Evolutionary conservation across 371 early-diverging fungal genomes (phyloP).

Genomic region (Smittium mucronatum): DNA sequence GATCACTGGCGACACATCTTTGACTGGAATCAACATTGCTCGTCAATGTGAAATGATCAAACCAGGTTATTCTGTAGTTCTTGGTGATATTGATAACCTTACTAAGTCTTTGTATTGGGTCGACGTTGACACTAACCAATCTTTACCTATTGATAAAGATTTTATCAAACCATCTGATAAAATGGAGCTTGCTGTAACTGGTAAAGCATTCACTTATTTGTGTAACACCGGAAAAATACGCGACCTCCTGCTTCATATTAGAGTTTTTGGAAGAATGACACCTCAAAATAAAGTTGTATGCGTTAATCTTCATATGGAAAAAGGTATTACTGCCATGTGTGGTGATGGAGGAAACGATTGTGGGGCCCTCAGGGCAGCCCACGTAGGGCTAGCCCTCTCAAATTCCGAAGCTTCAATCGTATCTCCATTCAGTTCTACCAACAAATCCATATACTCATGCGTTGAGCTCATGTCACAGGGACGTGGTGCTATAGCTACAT

Average conservation of each 20-base stretch:
- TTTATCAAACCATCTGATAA: slow-evolving; percentile 15
- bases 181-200: slow-evolving; percentile 57
- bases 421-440: slow-evolving; percentile 66
- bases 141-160: slow-evolving; percentile 8
- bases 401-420: slow-evolving; percentile 77
- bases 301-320: slow-evolving; percentile 60
- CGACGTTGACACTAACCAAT: slow-evolving; percentile 35
- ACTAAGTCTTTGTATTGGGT: slow-evolving; percentile 34
- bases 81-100: slow-evolving; percentile 37
- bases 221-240: slow-evolving; percentile 33
- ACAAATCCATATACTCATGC: slow-evolving; percentile 50
- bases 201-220: slow-evolving; percentile 50
- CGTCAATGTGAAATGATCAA: slow-evolving; percentile 60
- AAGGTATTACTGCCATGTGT: slow-evolving; percentile 70
- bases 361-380: slow-evolving; percentile 81
- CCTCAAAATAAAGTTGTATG: slow-evolving; percentile 57
- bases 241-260: slow-evolving; percentile 38
- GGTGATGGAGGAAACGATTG: slow-evolving; percentile 97
- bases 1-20: slow-evolving; percentile 87
- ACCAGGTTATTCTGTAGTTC: slow-evolving; percentile 28
- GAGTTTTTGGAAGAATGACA: slow-evolving; percentile 68
- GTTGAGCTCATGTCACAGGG: slow-evolving; percentile 61
- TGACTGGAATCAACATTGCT: slow-evolving; percentile 79
- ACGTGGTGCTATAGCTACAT: slow-evolving; percentile 60
- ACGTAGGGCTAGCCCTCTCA: slow-evolving; percentile 81